Conservation (phyloP, 306 rosid species). For the Purshia tridentata region DNA sequence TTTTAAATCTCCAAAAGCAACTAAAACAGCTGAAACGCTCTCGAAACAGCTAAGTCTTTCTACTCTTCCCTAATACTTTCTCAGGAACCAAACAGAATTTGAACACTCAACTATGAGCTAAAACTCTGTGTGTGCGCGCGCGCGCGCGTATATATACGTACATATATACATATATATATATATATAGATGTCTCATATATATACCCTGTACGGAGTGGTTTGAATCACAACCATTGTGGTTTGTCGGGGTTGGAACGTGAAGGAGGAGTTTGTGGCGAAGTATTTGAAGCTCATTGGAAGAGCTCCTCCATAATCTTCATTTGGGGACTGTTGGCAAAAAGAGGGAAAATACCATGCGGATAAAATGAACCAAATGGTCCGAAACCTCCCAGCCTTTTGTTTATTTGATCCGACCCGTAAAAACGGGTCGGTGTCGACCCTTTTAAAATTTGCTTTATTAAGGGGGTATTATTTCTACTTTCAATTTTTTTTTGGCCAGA, state of each 20-base stretch:
- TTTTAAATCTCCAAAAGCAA: neutral
- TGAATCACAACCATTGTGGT: slow-evolving; percentile 52
- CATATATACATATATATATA: neutral
- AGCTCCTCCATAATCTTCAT: slow-evolving; percentile 24
- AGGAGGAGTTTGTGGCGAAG: slow-evolving; percentile 49
- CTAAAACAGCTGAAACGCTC: neutral
- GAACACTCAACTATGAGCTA: neutral
- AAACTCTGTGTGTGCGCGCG: neutral
- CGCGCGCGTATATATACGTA: neutral
- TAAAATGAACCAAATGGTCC: slow-evolving; percentile 5
- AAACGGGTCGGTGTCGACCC: neutral
- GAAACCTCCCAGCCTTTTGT: slow-evolving; percentile 8
- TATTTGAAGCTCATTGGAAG: slow-evolving; percentile 46
- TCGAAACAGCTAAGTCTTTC: neutral
- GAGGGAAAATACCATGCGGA: neutral
- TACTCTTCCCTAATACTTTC: neutral
- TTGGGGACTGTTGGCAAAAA: neutral
- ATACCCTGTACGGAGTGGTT: slow-evolving; percentile 63
- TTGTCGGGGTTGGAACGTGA: slow-evolving; percentile 37
- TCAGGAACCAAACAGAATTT: slow-evolving; percentile 16
- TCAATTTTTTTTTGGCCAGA: too few species aligned
- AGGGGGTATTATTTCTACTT: too few species aligned
- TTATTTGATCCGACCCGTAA: neutral
- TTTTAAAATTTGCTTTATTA: too few species aligned
- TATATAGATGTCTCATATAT: neutral